Conservation (phyloP, 1,284 basidiomycete genomes). For the Coniferiporia sulphurascens region DNA sequence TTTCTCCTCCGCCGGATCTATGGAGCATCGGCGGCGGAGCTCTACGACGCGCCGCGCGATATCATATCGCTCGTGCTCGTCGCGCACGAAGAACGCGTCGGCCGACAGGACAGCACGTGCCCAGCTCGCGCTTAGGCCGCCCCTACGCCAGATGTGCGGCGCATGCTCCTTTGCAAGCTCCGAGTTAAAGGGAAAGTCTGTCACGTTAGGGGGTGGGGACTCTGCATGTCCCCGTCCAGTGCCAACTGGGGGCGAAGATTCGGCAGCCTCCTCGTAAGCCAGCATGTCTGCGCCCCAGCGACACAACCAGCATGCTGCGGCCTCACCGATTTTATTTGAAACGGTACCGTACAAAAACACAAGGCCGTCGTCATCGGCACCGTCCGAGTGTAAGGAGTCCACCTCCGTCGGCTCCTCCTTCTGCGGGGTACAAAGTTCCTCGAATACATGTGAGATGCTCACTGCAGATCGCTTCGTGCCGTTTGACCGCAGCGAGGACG, state of each 20-base stretch:
- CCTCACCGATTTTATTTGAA: conserved; percentile 88
- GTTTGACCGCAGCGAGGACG: conserved; percentile 4
- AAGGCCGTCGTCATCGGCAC: conserved; percentile 20
- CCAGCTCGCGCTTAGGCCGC: conserved; percentile 69
- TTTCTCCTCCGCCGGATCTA: conserved; percentile 52
- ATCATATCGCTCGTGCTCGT: conserved; percentile 78
- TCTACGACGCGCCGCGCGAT: conserved; percentile 76
- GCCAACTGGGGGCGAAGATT: neutral
- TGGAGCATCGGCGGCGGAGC: conserved; percentile 48
- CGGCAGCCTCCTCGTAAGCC: conserved; percentile 50
- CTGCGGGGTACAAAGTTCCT: conserved; percentile 3
- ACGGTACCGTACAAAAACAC: conserved; percentile 74
- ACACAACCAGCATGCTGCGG: conserved; percentile 82
- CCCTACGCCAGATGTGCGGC: conserved; percentile 58
- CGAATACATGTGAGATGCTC: neutral
- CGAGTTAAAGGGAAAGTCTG: conserved; percentile 11
- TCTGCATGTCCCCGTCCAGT: conserved; percentile 12
- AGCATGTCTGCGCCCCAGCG: conserved; percentile 84
- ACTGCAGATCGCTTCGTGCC: neutral
- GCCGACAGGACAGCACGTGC: conserved; percentile 70
- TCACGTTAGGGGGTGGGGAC: conserved; percentile 16
- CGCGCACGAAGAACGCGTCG: conserved; percentile 76
- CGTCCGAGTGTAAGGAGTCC: conserved; percentile 30
- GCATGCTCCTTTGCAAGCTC: conserved; percentile 21
- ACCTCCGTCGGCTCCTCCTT: conserved; percentile 26